Evolutionary conservation across 2,329 filamentous ascomycete genomes (phyloP).

Genomic region (Grosmannia huntii): DNA sequence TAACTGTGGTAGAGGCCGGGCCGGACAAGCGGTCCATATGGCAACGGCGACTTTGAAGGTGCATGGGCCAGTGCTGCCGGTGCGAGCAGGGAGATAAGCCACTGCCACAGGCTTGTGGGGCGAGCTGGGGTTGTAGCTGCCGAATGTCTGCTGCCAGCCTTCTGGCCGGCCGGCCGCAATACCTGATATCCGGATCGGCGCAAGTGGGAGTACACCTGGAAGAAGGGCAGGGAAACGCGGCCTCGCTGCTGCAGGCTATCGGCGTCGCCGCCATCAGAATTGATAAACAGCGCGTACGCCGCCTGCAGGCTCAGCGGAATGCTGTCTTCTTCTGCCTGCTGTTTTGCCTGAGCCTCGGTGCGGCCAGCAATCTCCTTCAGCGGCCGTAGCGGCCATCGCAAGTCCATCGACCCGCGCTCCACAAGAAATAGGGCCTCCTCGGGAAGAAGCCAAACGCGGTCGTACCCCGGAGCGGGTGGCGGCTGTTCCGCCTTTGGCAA

Average conservation of each 20-base stretch:
- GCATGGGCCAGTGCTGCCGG: background rate
- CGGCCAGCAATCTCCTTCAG: conserved; percentile 33
- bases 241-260: conserved; percentile 28
- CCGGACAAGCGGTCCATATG: conserved; percentile 44
- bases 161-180: conserved; percentile 7
- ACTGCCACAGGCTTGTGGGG: conserved; percentile 31
- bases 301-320: conserved; percentile 86
- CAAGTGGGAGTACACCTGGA: conserved; percentile 76
- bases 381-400: conserved; percentile 62
- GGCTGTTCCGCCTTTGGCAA: conserved; percentile 33
- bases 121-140: background rate
- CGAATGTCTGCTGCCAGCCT: background rate
- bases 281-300: conserved; percentile 75
- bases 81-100: conserved; percentile 30
- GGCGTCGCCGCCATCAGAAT: conserved; percentile 37
- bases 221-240: conserved; percentile 60
- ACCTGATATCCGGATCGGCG: conserved; percentile 75
- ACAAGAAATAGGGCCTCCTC: conserved; percentile 86
- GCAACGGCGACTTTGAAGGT: conserved; percentile 11
- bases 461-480: conserved; percentile 28
- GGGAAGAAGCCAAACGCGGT: conserved; percentile 70
- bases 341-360: background rate
- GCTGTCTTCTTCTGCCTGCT: conserved; percentile 33
- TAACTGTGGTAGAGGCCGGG: conserved; percentile 56
- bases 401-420: conserved; percentile 75